A percentile compares a stretch with the other conserved stretches of the same genome.
These are phyloP conservation scores for Magnusiomyces magnusii DNA, from an alignment of 1,139 yeast genomes.

Conservation along the genomic window DNA sequence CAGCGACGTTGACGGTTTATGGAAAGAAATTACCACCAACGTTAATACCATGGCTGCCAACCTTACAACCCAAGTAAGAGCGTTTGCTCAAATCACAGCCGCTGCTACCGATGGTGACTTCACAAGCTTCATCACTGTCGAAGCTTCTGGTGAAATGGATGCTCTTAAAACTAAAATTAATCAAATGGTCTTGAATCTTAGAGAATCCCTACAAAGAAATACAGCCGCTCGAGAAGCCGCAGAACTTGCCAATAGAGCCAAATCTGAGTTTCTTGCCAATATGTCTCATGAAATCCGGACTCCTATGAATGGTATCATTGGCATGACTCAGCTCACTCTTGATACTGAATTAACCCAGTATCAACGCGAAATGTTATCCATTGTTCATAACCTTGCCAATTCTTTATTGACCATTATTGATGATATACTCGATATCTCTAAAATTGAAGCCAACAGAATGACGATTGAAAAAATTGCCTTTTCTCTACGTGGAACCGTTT, in stretches of 20 bases:
- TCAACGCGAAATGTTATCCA: conserved; percentile 82
- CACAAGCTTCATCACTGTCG: conserved; percentile 82
- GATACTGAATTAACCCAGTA: conserved; percentile 84
- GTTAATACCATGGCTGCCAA: conserved; percentile 92
- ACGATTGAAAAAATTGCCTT: conserved; percentile 84
- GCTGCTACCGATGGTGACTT: conserved; percentile 94
- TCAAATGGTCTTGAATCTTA: conserved; percentile 80
- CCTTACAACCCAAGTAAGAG: conserved; percentile 85
- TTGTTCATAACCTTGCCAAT: conserved; percentile 79
- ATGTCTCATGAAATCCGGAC: conserved; percentile 91
- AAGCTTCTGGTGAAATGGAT: conserved; percentile 91
- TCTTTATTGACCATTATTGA: conserved; percentile 78
- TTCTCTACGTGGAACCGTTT: conserved; percentile 70
- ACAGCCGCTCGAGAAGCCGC: conserved; percentile 95
- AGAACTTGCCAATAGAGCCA: conserved; percentile 82
- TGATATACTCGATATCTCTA: conserved; percentile 83
- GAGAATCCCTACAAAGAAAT: conserved; percentile 85
- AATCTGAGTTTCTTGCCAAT: conserved; percentile 82
- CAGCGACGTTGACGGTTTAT: conserved; percentile 80
- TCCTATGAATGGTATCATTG: conserved; percentile 87
- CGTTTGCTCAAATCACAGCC: conserved; percentile 87
- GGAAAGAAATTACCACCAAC: conserved; percentile 91
- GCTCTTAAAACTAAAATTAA: conserved; percentile 84
- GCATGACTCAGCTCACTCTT: conserved; percentile 82
- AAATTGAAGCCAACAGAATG: conserved; percentile 89